These are phyloP conservation scores for Aechmea fasciata DNA, from an alignment of 176 grass and related monocot species.

Conservation along the genomic window DNA sequence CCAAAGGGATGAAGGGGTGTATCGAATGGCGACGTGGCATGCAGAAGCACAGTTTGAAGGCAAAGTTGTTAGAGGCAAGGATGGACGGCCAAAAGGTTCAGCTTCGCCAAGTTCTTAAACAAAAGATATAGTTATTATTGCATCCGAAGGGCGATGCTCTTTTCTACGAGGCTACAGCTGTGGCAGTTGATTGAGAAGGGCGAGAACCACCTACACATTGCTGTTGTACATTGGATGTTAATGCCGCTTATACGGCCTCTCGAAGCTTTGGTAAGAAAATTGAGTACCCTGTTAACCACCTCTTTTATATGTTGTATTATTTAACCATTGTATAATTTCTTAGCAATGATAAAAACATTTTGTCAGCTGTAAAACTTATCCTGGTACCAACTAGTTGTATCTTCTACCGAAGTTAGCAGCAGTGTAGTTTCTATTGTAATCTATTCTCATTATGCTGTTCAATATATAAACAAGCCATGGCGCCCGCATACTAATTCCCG, in stretches of 20 bases:
- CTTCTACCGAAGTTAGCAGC: no score
- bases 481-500: no score
- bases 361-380: neutral
- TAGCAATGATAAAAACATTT: conserved; percentile 3
- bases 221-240: neutral
- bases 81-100: conserved; percentile 55
- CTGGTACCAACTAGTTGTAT: neutral
- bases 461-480: neutral
- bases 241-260: neutral
- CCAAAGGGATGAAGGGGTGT: conserved; percentile 33
- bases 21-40: conserved; percentile 34
- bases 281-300: neutral
- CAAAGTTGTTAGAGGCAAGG: conserved; percentile 41
- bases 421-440: neutral
- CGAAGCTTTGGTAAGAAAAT: neutral
- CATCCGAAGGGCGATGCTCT: neutral
- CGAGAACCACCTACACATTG: neutral
- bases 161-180: neutral
- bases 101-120: conserved; percentile 52
- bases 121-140: conserved; percentile 45
- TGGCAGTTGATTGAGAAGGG: neutral
- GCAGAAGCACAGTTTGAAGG: conserved; percentile 58
- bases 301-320: neutral
- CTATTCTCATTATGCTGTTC: neutral
- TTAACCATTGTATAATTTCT: neutral